These are phyloP conservation scores for Strobilomyces dryophilus DNA, from an alignment of 768 basidiomycete species.

Conservation along the genomic window DNA sequence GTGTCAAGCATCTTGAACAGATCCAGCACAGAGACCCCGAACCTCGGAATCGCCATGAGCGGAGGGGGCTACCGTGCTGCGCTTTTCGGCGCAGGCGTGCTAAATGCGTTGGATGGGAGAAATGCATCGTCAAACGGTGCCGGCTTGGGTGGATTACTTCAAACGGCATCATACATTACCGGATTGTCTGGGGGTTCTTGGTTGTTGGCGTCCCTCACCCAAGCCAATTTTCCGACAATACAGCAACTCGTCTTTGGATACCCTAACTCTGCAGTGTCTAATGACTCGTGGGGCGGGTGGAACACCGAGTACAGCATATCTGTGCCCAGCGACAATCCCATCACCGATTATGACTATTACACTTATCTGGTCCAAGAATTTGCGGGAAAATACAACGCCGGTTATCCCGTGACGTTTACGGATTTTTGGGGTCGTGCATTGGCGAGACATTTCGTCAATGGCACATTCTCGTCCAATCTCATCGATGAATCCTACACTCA, in stretches of 20 bases:
- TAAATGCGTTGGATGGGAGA: conserved; percentile 45
- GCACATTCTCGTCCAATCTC: conserved; percentile 32
- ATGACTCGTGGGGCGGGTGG: conserved; percentile 34
- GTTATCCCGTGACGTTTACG: conserved; percentile 29
- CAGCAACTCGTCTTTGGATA: conserved; percentile 36
- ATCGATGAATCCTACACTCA: conserved; percentile 28
- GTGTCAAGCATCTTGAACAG: too few species aligned
- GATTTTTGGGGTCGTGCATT: conserved; percentile 28
- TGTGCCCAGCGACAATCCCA: conserved; percentile 17
- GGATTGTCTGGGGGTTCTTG: conserved; percentile 46
- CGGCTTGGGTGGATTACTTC: conserved; percentile 49
- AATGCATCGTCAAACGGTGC: conserved; percentile 38
- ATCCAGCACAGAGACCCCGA: too few species aligned
- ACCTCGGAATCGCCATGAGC: conserved; percentile 23
- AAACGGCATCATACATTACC: conserved; percentile 47
- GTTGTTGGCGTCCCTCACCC: conserved; percentile 37
- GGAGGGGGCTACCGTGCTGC: conserved; percentile 59
- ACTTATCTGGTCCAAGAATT: conserved; percentile 23
- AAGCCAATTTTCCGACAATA: conserved; percentile 38
- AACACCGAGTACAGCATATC: conserved; percentile 19
- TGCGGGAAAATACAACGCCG: conserved; percentile 28
- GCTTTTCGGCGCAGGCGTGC: conserved; percentile 40
- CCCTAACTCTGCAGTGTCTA: conserved; percentile 9
- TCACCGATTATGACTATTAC: conserved; percentile 15
- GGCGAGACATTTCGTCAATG: conserved; percentile 37